phyloP scores from a whole-genome alignment of 1,139 yeast species.

The Scheffersomyces titani region DNA sequence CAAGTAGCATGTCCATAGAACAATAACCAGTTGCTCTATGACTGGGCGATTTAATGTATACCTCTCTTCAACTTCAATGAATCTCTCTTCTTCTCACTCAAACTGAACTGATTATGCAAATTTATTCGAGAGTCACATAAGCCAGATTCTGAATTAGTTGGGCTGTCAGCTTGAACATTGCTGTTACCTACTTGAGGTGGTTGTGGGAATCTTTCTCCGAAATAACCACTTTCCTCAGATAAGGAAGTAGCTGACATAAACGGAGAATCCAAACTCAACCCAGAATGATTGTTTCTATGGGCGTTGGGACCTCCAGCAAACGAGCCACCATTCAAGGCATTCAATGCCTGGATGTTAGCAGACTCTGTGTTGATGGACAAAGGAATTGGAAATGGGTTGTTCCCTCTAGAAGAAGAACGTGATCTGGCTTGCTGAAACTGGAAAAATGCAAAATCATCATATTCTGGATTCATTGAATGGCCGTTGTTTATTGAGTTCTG shows the following conservation, averaged over 20 bases:
- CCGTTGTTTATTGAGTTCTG: constrained; percentile 17
- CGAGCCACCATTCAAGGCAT: constrained; percentile 24
- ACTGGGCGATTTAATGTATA: constrained; percentile 30
- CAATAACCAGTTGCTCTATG: neutral
- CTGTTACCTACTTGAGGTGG: constrained; percentile 10
- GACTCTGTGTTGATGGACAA: constrained; percentile 45
- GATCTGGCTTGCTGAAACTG: constrained; percentile 23
- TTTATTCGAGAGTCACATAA: constrained; percentile 17
- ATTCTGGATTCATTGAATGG: constrained; percentile 13
- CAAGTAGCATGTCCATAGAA: neutral
- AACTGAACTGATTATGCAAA: constrained; percentile 33
- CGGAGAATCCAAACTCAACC: constrained; percentile 42
- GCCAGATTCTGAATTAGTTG: constrained; percentile 7
- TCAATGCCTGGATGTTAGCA: constrained; percentile 28
- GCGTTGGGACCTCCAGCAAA: neutral
- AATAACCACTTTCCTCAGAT: constrained; percentile 37
- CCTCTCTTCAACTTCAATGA: constrained; percentile 51
- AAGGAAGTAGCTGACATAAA: constrained; percentile 46
- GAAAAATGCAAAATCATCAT: constrained; percentile 25
- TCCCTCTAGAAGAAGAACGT: constrained; percentile 26
- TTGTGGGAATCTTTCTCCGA: constrained; percentile 21
- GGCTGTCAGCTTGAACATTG: constrained; percentile 8
- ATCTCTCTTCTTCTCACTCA: constrained; percentile 51
- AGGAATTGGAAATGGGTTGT: constrained; percentile 31
- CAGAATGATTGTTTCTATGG: constrained; percentile 4